These are phyloP conservation scores for Citrus cavaleriei DNA, from an alignment of 345 rosid species.

Conservation along the genomic window DNA sequence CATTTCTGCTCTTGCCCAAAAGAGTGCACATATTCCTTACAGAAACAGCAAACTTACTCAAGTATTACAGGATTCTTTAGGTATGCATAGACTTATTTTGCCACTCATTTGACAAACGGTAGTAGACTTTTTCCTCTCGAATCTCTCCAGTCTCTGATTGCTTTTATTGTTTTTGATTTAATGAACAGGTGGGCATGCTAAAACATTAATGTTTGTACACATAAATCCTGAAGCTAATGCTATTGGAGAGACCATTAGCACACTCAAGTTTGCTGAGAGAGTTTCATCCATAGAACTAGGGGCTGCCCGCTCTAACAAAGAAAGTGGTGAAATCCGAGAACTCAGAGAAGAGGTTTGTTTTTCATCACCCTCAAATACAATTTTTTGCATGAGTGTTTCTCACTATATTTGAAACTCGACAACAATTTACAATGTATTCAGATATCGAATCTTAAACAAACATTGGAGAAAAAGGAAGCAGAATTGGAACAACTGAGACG, in stretches of 20 bases:
- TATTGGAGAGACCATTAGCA: constrained; percentile 88
- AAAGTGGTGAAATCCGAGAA: constrained; percentile 83
- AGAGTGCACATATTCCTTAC: constrained; percentile 87
- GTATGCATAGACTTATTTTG: constrained; percentile 29
- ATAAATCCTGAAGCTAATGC: constrained; percentile 83
- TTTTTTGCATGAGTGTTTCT: background rate
- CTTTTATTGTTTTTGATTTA: background rate
- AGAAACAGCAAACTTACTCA: constrained; percentile 98
- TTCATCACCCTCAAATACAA: constrained; percentile 2
- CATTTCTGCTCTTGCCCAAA: constrained; percentile 91
- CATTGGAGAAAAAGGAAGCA: constrained; percentile 79
- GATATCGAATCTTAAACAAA: constrained; percentile 76
- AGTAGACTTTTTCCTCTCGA: background rate
- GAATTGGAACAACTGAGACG: constrained; percentile 69
- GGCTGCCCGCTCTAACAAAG: constrained; percentile 90
- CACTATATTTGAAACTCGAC: background rate
- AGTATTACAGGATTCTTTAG: constrained; percentile 90
- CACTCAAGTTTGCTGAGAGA: constrained; percentile 95
- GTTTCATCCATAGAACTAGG: constrained; percentile 95
- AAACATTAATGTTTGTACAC: constrained; percentile 94
- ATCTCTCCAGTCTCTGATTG: background rate
- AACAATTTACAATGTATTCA: constrained; percentile 14
- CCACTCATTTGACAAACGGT: background rate
- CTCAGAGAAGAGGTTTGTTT: constrained; percentile 83
- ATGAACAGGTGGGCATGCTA: constrained; percentile 87